A percentile compares a stretch with the other conserved stretches of the same genome.
Evolutionary conservation across 257 asterid species (phyloP).

Genomic region (Osmanthus fragrans): DNA sequence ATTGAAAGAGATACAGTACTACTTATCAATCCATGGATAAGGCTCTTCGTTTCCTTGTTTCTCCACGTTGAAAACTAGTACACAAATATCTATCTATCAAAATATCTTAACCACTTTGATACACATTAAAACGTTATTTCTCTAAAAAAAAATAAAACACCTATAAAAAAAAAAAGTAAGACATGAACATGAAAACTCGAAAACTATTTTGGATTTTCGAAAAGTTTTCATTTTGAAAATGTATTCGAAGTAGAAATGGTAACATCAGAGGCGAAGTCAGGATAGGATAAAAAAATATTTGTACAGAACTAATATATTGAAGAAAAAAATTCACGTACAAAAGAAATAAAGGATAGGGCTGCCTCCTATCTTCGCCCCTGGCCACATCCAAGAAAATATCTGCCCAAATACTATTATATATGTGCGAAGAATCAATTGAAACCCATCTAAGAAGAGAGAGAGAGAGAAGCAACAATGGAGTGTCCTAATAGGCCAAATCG

Average conservation of each 20-base stretch:
- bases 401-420: neutral
- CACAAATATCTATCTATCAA: neutral
- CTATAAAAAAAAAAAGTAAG: too few relatives aligned
- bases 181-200: too few relatives aligned
- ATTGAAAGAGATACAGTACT: neutral
- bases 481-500: constrained; percentile 50
- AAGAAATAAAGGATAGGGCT: too few relatives aligned
- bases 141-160: neutral
- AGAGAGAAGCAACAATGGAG: neutral
- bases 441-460: neutral
- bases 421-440: neutral
- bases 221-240: too few relatives aligned
- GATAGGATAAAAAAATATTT: too few relatives aligned
- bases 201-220: too few relatives aligned
- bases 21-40: neutral
- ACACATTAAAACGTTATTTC: too few relatives aligned
- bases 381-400: neutral
- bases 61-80: neutral
- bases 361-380: too few relatives aligned
- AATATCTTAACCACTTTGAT: neutral
- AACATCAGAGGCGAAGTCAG: too few relatives aligned
- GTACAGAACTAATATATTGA: too few relatives aligned
- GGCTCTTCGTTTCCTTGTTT: neutral
- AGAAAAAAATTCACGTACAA: too few relatives aligned
- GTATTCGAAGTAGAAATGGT: too few relatives aligned